Percentiles rank a stretch among this genome's conserved stretches.
Evolutionary conservation across 257 asterid genomes (phyloP).

Genomic region (Buddleja alternifolia): DNA sequence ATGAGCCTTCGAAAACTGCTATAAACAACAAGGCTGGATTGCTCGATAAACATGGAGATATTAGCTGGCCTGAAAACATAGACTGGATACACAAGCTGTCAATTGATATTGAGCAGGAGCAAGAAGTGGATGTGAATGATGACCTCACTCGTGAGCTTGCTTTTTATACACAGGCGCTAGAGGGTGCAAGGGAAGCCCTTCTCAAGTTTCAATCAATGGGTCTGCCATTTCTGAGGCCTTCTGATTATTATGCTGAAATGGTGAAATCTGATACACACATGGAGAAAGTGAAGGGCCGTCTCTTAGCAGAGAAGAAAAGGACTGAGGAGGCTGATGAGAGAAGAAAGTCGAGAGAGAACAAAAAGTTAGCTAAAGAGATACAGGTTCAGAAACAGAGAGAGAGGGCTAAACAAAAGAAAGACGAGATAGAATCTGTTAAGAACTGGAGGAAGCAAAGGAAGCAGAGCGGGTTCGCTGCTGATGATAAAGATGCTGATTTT

Average conservation of each 20-base stretch:
- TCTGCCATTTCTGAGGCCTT: conserved; percentile 73
- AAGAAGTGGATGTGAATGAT: conserved; percentile 80
- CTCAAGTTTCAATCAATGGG: conserved; percentile 60
- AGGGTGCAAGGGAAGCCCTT: conserved; percentile 72
- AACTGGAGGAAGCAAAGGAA: conserved; percentile 96
- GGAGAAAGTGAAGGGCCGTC: conserved; percentile 89
- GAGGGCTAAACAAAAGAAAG: conserved; percentile 87
- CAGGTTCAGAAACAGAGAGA: conserved; percentile 80
- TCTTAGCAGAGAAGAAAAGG: conserved; percentile 76
- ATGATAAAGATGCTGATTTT: conserved; percentile 54
- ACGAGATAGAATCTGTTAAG: conserved; percentile 84
- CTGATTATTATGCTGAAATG: conserved; percentile 95
- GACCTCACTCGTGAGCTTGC: conserved; percentile 81
- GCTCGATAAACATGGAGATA: conserved; percentile 75
- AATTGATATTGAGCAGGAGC: conserved; percentile 56
- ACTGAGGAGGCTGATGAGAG: conserved; percentile 91
- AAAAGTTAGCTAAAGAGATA: conserved; percentile 82
- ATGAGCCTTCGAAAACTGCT: conserved; percentile 79
- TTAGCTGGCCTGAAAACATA: conserved; percentile 67
- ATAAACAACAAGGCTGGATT: conserved; percentile 66
- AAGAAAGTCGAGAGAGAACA: conserved; percentile 80
- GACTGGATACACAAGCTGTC: conserved; percentile 85
- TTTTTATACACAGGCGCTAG: conserved; percentile 85
- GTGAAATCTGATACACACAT: conserved; percentile 84
- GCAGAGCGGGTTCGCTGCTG: conserved; percentile 61